Evolutionary conservation across 768 basidiomycete species (phyloP), one percentile per base, ranked within the genome.

Genomic region (Macrolepiota dolichaula): DNA sequence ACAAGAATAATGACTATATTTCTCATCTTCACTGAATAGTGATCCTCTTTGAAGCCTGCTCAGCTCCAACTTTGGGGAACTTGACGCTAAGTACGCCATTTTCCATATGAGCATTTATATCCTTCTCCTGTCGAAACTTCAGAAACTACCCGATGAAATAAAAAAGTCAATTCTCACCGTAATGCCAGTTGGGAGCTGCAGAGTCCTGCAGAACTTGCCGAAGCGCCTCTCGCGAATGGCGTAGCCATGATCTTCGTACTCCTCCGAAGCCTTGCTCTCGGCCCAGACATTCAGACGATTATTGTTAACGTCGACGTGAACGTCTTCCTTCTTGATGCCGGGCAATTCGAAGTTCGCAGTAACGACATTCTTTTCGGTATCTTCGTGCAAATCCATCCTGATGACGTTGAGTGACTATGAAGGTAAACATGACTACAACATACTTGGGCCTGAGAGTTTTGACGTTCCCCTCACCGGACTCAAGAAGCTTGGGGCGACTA

Each of bases 291-390:
- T 80, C 53, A 87, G 70, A 40, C 73, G 76, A 60, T 77, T 74
- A 62, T 81, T 76, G 42, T 77, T 75, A 19, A 84, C 68, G 54
- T 84, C 77, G 52, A 85, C 79, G 36, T 70, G 65, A 46, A 85
- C 74, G 53, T 77, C 73, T 46, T 81, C 77, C 56, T 81, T 80
- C 56, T 75, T 79, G 55, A 85, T 67, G 9, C 85, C 83, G 4
- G 85, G 84, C 1, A 84, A 70, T 65, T 85, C 86, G 59, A 86
- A 82, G 5, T 77, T 77, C 10, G 81, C 83, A 1, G 79, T 82
- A 27, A 84, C 77, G 19, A 65, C 60, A 63, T 79, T 78, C 10
- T 62, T 56, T 19, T 51, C 27, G 10, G 44, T 11, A 22, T 62
- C 54, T 27, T 59, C 57, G n/a, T 59, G 57, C 2, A 59, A n/a